Evolutionary conservation across 257 asterid genomes (phyloP).

Genomic region (Lycium ferocissimum): DNA sequence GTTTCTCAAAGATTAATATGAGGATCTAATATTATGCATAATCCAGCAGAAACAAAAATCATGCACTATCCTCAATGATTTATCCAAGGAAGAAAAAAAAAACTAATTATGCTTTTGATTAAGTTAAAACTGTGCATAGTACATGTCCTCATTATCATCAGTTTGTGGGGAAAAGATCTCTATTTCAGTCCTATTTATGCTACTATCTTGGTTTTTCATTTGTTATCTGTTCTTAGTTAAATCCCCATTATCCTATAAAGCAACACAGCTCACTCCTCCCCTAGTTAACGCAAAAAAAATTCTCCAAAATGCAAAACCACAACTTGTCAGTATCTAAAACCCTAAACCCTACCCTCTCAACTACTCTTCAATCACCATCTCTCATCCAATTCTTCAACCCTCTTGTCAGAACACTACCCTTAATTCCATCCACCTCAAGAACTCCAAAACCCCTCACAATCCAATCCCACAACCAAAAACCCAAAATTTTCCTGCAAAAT

Average conservation of each 20-base stretch:
- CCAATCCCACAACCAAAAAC: slow-evolving; percentile 34
- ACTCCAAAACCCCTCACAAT: slow-evolving; percentile 40
- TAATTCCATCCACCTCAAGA: slow-evolving; percentile 28
- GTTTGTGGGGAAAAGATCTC: too few species aligned
- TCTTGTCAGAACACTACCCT: slow-evolving; percentile 41
- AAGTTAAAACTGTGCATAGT: too few species aligned
- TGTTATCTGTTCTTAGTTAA: background rate
- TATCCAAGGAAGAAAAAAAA: too few species aligned
- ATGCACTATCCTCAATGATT: too few species aligned
- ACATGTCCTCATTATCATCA: too few species aligned
- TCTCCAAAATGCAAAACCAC: slow-evolving; percentile 56
- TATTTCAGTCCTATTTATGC: too few species aligned
- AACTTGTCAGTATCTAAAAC: slow-evolving; percentile 54
- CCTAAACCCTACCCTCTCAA: slow-evolving; percentile 55
- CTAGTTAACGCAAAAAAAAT: background rate
- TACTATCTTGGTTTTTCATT: background rate
- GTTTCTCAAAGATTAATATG: too few species aligned
- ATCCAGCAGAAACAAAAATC: too few species aligned
- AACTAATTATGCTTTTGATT: too few species aligned
- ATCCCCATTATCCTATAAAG: background rate
- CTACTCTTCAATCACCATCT: slow-evolving; percentile 26
- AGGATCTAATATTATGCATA: too few species aligned
- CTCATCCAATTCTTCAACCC: slow-evolving; percentile 51
- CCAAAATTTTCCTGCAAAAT: slow-evolving; percentile 36
- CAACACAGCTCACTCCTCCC: background rate